phyloP scores from a whole-genome alignment of 495 filamentous ascomycete species.

The Pyrenula aspistea region DNA sequence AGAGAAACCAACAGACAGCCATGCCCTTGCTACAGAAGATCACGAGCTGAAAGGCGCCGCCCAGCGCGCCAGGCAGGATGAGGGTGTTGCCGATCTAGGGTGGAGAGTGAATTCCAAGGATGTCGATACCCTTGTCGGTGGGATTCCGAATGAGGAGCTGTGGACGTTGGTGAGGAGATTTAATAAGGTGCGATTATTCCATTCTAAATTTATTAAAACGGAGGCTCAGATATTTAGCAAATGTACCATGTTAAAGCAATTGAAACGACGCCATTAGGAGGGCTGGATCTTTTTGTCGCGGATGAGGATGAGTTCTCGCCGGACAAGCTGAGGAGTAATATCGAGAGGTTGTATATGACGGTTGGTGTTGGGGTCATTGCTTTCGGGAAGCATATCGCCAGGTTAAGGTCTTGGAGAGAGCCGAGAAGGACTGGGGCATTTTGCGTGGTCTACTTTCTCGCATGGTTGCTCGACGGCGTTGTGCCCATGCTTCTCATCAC shows the following conservation, averaged over 20 bases:
- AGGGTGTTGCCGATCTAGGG: conserved; percentile 54
- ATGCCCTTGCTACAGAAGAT: conserved; percentile 31
- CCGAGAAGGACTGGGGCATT: conserved; percentile 55
- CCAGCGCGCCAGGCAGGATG: conserved; percentile 28
- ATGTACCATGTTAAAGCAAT: conserved; percentile 76
- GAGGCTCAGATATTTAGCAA: conserved; percentile 43
- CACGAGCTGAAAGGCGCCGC: conserved; percentile 35
- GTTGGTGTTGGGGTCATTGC: conserved; percentile 57
- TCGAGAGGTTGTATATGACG: conserved; percentile 82
- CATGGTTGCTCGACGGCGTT: conserved; percentile 71
- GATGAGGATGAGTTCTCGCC: conserved; percentile 79
- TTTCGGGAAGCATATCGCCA: conserved; percentile 59
- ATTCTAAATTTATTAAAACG: not conserved
- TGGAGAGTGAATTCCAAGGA: conserved; percentile 54
- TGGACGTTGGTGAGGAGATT: conserved; percentile 74
- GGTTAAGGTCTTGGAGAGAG: conserved; percentile 74
- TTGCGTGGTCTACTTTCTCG: conserved; percentile 53
- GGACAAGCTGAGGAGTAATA: conserved; percentile 66
- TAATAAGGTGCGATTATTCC: conserved; percentile 49
- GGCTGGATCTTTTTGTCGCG: conserved; percentile 69
- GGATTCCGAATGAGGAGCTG: conserved; percentile 70
- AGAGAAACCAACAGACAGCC: conserved; percentile 31
- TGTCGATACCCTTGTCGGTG: conserved; percentile 55
- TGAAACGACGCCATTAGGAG: conserved; percentile 34
- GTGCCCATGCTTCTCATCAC: conserved; percentile 43